A percentile compares a stretch with the other conserved stretches of the same genome.
Conservation (phyloP, 2,329 filamentous ascomycete genomes). For the Aspergillus fumigatiaffinis region DNA sequence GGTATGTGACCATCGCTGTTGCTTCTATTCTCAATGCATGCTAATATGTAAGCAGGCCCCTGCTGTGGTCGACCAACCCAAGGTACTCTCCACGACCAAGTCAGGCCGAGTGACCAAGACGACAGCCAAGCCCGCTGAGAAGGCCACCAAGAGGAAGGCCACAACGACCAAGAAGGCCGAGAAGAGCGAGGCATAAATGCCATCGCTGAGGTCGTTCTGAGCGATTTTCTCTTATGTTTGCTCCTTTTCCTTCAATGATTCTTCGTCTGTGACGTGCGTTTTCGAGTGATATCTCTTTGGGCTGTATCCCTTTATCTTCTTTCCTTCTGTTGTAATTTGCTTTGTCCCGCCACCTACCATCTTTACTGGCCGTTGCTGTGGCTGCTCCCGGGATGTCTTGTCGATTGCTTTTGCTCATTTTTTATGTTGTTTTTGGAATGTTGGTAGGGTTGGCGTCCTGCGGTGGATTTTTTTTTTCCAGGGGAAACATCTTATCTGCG, state of each 20-base stretch:
- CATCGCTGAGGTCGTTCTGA: slow-evolving; percentile 9
- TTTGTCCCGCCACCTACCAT: slow-evolving; percentile 21
- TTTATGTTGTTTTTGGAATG: slow-evolving; percentile 20
- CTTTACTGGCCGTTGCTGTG: slow-evolving; percentile 15
- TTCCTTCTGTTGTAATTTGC: slow-evolving; percentile 27
- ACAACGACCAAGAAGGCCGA: slow-evolving; percentile 39
- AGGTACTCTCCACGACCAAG: slow-evolving; percentile 76
- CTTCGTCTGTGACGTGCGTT: slow-evolving; percentile 11
- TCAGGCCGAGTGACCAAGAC: slow-evolving; percentile 77
- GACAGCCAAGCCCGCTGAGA: slow-evolving; percentile 43
- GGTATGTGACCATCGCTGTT: slow-evolving; percentile 24
- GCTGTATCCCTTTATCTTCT: slow-evolving; percentile 21
- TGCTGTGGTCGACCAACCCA: slow-evolving; percentile 65
- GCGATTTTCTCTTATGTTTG: slow-evolving; percentile 16
- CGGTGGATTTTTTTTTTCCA: slow-evolving; percentile 28
- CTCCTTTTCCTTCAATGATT: slow-evolving; percentile 10
- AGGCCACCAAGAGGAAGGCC: slow-evolving; percentile 43
- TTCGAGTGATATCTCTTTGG: slow-evolving; percentile 15
- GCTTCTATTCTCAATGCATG: background rate
- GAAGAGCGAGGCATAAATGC: background rate
- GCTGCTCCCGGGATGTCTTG: slow-evolving; percentile 23
- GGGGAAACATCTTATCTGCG: slow-evolving; percentile 25
- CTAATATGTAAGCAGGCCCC: slow-evolving; percentile 49
- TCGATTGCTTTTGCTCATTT: slow-evolving; percentile 16
- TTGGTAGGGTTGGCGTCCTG: slow-evolving; percentile 35